Evolutionary conservation across 352 stramenopile genomes (phyloP), one percentile per base, ranked within the genome.

Genomic region (Thalassiosira exigua): DNA sequence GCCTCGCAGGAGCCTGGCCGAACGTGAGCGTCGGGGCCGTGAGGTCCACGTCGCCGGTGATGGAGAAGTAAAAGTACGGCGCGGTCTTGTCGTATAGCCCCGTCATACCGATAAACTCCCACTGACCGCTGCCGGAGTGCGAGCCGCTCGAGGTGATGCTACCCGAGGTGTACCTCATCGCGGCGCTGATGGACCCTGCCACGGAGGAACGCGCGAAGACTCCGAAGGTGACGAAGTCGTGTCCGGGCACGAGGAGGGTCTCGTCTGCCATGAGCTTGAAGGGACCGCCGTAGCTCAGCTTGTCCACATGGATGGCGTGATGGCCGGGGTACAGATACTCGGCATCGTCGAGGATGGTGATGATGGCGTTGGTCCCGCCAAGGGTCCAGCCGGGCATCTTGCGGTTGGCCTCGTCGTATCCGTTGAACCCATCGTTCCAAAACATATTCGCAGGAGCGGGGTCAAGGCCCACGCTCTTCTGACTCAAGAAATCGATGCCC

Each of bases 1-100:
- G 74, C 17, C 12, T 74, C 1, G 67, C 67, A 32, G 54, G 66
- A 24, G 66, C 24, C 48, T 74, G 14, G 36, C 74, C 74, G 32
- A 54, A 82, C 9, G 42, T 57, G 29, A 82, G 53, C 12, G 58
- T 69, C 17, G 74, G 56, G 27, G 74, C 66, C 27, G 74, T 82
- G n/a, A 82, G 17, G 1, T 82, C 46, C 2, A 82, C 74, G 65
- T 82, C 74, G 29, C 74, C 74, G 27, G 50, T 78, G 39, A 82
- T 74, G 7, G 66, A 74, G 30, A 82, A 82, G 67, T 82, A 82
- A 53, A 80, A 80, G 42, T 75, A 75, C 3, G 74, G 74, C 22
- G 29, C 41, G 0, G 57, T 30, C 50, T 82, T 78, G 54, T 82
- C 74, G 44, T 82, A 82, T 1, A 82, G 41, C 21, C 44, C 36